Evolutionary conservation across 2,329 filamentous ascomycete species (phyloP).

Genomic region (Aspergillus jensenii): DNA sequence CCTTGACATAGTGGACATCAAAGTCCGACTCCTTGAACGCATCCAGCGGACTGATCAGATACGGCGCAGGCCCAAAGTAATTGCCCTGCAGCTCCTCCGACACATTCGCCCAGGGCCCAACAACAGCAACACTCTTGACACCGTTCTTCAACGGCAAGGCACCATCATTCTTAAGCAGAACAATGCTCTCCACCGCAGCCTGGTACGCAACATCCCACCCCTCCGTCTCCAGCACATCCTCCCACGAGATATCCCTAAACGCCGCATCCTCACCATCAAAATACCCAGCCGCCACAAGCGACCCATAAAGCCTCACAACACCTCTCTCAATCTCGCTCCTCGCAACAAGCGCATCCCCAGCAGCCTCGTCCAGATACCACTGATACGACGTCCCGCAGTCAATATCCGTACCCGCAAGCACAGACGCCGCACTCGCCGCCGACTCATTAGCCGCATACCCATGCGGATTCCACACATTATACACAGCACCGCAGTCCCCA

Average conservation of each 20-base stretch:
- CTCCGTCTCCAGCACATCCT: conserved; percentile 56
- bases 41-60: conserved; percentile 53
- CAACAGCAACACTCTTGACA: conserved; percentile 49
- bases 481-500: conserved; percentile 64
- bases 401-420: conserved; percentile 55
- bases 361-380: conserved; percentile 45
- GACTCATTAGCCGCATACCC: conserved; percentile 47
- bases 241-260: conserved; percentile 55
- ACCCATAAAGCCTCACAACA: conserved; percentile 50
- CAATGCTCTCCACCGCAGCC: conserved; percentile 50
- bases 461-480: conserved; percentile 59
- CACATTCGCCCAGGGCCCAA: conserved; percentile 61
- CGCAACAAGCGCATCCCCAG: conserved; percentile 45
- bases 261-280: conserved; percentile 47
- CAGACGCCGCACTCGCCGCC: conserved; percentile 48
- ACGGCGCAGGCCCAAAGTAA: conserved; percentile 59
- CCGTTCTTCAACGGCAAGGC: conserved; percentile 45
- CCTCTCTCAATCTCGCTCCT: conserved; percentile 48
- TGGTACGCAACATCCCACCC: conserved; percentile 57
- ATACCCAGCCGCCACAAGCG: conserved; percentile 52
- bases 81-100: conserved; percentile 60
- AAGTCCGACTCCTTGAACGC: conserved; percentile 51
- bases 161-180: conserved; percentile 55
- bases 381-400: conserved; percentile 54
- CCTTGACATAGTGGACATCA: conserved; percentile 47